Base-by-base conservation (phyloP, 805 yeast species). In the Ogataea ganodermae region DNA sequence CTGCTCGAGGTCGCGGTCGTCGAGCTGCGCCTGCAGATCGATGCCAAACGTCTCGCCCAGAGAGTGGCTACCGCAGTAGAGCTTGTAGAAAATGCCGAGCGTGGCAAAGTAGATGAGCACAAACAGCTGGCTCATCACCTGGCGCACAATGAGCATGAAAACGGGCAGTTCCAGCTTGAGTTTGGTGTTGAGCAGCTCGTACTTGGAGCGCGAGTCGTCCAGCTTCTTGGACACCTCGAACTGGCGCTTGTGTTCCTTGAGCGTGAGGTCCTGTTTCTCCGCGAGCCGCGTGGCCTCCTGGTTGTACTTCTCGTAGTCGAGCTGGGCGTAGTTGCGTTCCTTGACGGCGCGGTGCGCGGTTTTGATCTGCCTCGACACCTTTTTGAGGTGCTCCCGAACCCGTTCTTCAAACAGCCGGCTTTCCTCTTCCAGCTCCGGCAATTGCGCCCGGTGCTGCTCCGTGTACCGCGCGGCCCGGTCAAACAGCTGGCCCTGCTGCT, bases 101-200 rank as follows among this genome's bases (percentile, higher is more conserved):
- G 22, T 67, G 58, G 70, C 58, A 49, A 60, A 80, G 50, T 68
- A 78, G 12, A 69, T 47, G 47, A 66, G 56, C 2, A 53, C 45
- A 23, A 69, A 62, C 4, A 75, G 40, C 4, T 69, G 70, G 20
- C 60, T 57, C 32, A 72, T 56, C 20, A 73, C 56, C 12, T 55
- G 39, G 3, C 62, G 48, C 0, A 73, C 60, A 9, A 73, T 58
- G 6, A 61, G 46, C 46, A 74, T 66, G 40, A 78, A 74, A 3
- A 50, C 41, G 0, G 84, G 83, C 1, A 81, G 55, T 35, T 80
- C 85, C 24, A 47, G 48, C 47, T 77, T 76, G 50, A 81, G 63
- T 3, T 53, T 42, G 4, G 56, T 50, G 56, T 79, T 76, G 28
- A 70, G 50, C 9, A 49, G 40, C 2, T 72, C 71, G 53, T 72